Percentiles rank a stretch among this genome's conserved stretches.
These are phyloP conservation scores for Talaromyces piceae DNA, from an alignment of 2,329 filamentous ascomycete genomes.

Conservation along the genomic window DNA sequence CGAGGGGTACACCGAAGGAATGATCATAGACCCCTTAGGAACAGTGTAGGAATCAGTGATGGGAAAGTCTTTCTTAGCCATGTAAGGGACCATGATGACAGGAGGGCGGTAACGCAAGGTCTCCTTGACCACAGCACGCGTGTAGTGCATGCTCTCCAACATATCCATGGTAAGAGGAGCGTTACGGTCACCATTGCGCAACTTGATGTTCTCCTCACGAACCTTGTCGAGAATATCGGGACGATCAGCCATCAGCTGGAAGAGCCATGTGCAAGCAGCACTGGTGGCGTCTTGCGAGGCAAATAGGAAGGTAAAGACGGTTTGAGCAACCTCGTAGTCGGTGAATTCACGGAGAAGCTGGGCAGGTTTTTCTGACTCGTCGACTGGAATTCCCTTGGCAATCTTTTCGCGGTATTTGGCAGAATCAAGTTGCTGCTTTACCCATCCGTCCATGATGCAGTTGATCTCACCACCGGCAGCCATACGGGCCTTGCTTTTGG, in stretches of 20 bases:
- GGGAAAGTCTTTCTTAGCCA: slow-evolving; percentile 91
- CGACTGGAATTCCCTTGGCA: slow-evolving; percentile 61
- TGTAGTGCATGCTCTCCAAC: slow-evolving; percentile 83
- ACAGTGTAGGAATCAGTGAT: slow-evolving; percentile 84
- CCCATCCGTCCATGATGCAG: slow-evolving; percentile 95
- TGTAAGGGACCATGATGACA: slow-evolving; percentile 93
- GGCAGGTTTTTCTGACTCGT: slow-evolving; percentile 69
- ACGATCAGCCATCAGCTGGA: slow-evolving; percentile 87
- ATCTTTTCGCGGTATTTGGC: slow-evolving; percentile 72
- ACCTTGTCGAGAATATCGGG: slow-evolving; percentile 88
- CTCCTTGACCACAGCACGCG: slow-evolving; percentile 84
- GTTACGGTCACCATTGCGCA: slow-evolving; percentile 66
- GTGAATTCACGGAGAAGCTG: slow-evolving; percentile 78
- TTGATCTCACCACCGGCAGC: slow-evolving; percentile 74
- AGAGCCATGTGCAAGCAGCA: slow-evolving; percentile 88
- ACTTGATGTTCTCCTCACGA: slow-evolving; percentile 77
- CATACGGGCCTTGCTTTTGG: slow-evolving; percentile 90
- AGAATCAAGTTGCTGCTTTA: slow-evolving; percentile 80
- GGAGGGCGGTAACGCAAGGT: slow-evolving; percentile 89
- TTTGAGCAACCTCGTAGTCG: slow-evolving; percentile 87
- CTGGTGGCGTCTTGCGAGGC: slow-evolving; percentile 95
- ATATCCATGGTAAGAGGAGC: slow-evolving; percentile 71
- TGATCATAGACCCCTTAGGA: slow-evolving; percentile 89
- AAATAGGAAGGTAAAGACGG: slow-evolving; percentile 92
- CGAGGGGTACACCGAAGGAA: slow-evolving; percentile 83